Conservation (phyloP, 192 early-diverging fungal species). For the Geranomyces michiganensis region DNA sequence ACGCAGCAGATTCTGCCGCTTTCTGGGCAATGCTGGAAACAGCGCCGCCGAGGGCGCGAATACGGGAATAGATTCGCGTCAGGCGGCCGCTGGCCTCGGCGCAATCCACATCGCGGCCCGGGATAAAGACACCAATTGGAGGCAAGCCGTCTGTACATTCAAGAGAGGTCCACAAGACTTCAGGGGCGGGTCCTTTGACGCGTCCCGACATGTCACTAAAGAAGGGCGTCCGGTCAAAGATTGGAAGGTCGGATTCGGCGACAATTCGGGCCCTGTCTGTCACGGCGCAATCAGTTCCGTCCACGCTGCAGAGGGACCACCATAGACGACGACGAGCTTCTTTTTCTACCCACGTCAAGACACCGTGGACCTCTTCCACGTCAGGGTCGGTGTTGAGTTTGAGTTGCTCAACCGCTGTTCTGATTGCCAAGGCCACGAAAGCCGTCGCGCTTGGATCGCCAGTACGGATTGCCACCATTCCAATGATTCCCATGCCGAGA, state of each 20-base stretch:
- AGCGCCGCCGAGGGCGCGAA: slow-evolving; percentile 14
- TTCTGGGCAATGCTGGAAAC: slow-evolving; percentile 18
- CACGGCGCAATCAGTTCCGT: slow-evolving; percentile 13
- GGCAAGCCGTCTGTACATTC: slow-evolving; percentile 18
- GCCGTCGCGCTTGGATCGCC: slow-evolving; percentile 7
- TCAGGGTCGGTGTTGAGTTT: slow-evolving; percentile 42
- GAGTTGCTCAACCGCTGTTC: slow-evolving; percentile 42
- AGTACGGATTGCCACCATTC: slow-evolving; percentile 16
- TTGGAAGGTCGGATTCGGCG: slow-evolving; percentile 17
- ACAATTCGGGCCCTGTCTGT: slow-evolving; percentile 7
- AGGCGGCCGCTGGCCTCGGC: slow-evolving; percentile 15
- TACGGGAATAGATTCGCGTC: slow-evolving; percentile 4
- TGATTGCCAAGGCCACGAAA: background rate
- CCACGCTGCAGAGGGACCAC: slow-evolving; percentile 38
- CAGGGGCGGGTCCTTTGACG: slow-evolving; percentile 25
- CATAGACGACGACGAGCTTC: slow-evolving; percentile 49
- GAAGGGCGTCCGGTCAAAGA: slow-evolving; percentile 24
- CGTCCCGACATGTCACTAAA: background rate
- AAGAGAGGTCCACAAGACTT: slow-evolving; percentile 22
- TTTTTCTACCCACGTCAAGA: slow-evolving; percentile 43
- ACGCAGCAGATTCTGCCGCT: background rate
- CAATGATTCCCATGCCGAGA: slow-evolving; percentile 17
- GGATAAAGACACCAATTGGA: slow-evolving; percentile 27
- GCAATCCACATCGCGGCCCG: slow-evolving; percentile 23
- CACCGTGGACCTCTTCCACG: slow-evolving; percentile 35